A percentile compares a stretch with the other conserved stretches of the same genome.
Evolutionary conservation across 345 rosid genomes (phyloP).

Genomic region (Eucalyptus albens): DNA sequence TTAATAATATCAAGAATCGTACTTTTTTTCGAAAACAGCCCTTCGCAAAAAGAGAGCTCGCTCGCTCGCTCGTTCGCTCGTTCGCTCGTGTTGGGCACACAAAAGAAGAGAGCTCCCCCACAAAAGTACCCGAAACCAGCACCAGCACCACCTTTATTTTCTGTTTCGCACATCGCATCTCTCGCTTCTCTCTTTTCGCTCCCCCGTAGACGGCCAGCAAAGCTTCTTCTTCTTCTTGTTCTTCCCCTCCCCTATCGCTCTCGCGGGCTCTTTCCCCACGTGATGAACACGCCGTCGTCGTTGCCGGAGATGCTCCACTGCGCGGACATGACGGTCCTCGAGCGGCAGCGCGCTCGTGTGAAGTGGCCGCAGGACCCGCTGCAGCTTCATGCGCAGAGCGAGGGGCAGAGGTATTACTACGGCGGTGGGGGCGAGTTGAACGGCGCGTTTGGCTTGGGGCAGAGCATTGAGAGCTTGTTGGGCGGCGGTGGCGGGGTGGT

Average conservation of each 20-base stretch:
- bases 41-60: neutral
- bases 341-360: slow-evolving; percentile 39
- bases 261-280: neutral
- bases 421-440: slow-evolving; percentile 14
- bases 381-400: neutral
- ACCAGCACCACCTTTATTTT: neutral
- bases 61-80: neutral
- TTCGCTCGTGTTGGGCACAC: neutral
- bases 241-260: neutral
- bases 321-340: slow-evolving; percentile 34
- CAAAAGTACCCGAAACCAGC: neutral
- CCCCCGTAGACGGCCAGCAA: too few relatives aligned
- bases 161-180: neutral
- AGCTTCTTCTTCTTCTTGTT: too few relatives aligned
- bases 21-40: neutral
- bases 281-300: slow-evolving; percentile 13
- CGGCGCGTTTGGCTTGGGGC: neutral
- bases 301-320: slow-evolving; percentile 1
- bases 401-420: neutral
- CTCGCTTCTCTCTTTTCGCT: neutral
- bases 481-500: slow-evolving; percentile 1
- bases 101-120: neutral
- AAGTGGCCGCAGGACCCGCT: slow-evolving; percentile 21
- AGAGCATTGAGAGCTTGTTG: slow-evolving; percentile 4
- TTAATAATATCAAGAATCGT: neutral